These are phyloP conservation scores for Basipetospora chlamydospora DNA, from an alignment of 2,329 filamentous ascomycete species.

Conservation along the genomic window DNA sequence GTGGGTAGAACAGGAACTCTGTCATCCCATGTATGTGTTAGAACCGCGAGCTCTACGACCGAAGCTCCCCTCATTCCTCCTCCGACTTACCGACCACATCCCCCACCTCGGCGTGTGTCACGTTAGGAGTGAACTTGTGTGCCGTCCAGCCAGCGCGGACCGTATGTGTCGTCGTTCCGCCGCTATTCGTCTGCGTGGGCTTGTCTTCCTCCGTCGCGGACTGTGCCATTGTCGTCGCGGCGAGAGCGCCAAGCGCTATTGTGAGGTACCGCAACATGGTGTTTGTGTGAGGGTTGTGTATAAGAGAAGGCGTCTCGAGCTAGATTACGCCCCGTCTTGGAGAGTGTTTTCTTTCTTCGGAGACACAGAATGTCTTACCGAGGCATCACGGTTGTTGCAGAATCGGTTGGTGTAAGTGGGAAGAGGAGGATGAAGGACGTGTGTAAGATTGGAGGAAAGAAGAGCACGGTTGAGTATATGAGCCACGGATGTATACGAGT, in stretches of 20 bases:
- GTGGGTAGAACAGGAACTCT: slow-evolving; percentile 48
- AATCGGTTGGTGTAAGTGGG: background rate
- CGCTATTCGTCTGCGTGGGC: slow-evolving; percentile 5
- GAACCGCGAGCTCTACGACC: background rate
- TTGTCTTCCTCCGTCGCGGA: background rate
- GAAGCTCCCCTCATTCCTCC: background rate
- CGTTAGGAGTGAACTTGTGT: slow-evolving; percentile 18
- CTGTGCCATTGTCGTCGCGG: background rate
- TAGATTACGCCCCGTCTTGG: no score
- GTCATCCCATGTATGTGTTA: slow-evolving; percentile 6
- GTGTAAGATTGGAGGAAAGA: background rate
- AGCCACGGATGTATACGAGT: background rate
- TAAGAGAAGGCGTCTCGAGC: background rate
- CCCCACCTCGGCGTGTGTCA: slow-evolving; percentile 22
- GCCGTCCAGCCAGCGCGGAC: slow-evolving; percentile 11
- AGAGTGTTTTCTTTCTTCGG: no score
- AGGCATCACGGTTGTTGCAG: no score
- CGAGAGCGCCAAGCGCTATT: background rate
- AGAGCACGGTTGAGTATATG: background rate
- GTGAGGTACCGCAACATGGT: slow-evolving; percentile 3
- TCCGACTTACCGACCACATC: slow-evolving; percentile 28
- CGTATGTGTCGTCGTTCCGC: slow-evolving; percentile 7
- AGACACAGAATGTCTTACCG: no score
- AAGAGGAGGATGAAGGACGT: background rate
- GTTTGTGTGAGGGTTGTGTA: no score